Conservation (phyloP, 192 early-diverging fungal species). For the Coemansia sp. region DNA sequence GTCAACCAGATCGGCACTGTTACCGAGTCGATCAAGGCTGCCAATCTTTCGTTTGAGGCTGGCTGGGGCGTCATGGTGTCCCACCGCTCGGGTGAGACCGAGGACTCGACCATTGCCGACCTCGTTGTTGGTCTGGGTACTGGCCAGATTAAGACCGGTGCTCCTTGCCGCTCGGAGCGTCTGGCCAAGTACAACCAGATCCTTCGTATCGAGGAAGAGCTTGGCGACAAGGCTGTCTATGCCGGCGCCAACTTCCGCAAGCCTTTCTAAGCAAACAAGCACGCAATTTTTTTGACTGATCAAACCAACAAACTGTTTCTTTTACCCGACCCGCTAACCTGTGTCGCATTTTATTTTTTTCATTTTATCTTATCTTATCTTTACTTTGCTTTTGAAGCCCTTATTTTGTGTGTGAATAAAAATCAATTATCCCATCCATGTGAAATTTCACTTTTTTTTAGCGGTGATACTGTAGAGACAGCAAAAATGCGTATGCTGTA, state of each 20-base stretch:
- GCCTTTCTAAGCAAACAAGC: constrained; percentile 39
- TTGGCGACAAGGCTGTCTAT: constrained; percentile 88
- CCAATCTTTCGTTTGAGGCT: constrained; percentile 70
- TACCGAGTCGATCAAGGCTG: constrained; percentile 90
- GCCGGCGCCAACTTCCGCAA: constrained; percentile 92
- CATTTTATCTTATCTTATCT: too few relatives aligned
- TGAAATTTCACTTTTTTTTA: too few relatives aligned
- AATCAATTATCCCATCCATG: too few relatives aligned
- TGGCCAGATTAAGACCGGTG: constrained; percentile 99
- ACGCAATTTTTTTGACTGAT: too few relatives aligned
- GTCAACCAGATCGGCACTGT: constrained; percentile 99
- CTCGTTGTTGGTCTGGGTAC: constrained; percentile 94
- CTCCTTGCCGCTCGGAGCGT: constrained; percentile 96
- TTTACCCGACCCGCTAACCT: too few relatives aligned
- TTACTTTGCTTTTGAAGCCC: too few relatives aligned
- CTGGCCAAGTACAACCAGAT: constrained; percentile 99
- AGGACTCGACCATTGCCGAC: constrained; percentile 96
- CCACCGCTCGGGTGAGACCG: constrained; percentile 98
- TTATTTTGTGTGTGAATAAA: too few relatives aligned
- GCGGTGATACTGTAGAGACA: too few relatives aligned
- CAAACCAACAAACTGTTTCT: too few relatives aligned
- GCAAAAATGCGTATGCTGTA: too few relatives aligned
- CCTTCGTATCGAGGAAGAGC: constrained; percentile 96
- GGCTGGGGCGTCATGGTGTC: constrained; percentile 99
- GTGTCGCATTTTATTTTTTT: too few relatives aligned